Evolutionary conservation across 495 filamentous ascomycete species (phyloP), one percentile per base, ranked within the genome.

Genomic region (Bathelium albidoporum): DNA sequence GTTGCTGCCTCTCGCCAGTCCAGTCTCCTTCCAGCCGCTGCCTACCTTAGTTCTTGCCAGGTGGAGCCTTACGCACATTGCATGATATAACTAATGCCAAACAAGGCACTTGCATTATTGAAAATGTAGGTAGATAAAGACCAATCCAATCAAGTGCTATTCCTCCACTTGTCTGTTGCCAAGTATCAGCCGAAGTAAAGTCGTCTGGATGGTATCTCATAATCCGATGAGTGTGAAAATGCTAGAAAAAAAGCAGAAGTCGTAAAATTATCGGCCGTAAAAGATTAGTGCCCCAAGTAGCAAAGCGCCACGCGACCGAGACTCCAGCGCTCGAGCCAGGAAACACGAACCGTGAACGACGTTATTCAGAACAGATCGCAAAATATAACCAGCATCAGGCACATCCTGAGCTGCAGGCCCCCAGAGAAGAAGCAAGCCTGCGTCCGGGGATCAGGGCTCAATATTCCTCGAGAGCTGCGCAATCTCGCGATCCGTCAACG

Each of bases 401-500:
- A 55, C 12, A 26, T 24, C 22, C 20, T 28, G 9, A 55, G 0
- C 9, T 49, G 18, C 5, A n/a, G 10, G 36, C 36, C n/a, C n/a
- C 34, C 5, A 39, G 34, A 39, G 14, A 39, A 39, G 14, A 39
- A 39, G 14, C 5, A 39, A 14, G 34, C 34, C 5, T 39, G 5
- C 5, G 14, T 5, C 14, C 34, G 5, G 14, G 5, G 14, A 2
- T 55, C 58, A 67, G 0, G 52, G 22, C 62, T 83, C 82, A 49
- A 88, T 68, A 24, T 68, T 72, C 67, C 80, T 83, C 66, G 85
- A 87, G 62, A 80, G 73, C 53, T 73, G 69, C 59, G 80, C 76
- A 69, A 99, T 93, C 73, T 93, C 87, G 52, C 90, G 90, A 67
- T 99, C 95, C 22, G 79, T 82, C 44, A 99, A 77, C 29, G 89